phyloP scores from a whole-genome alignment of 1,139 yeast genomes.

The Lipomyces yarrowii region DNA sequence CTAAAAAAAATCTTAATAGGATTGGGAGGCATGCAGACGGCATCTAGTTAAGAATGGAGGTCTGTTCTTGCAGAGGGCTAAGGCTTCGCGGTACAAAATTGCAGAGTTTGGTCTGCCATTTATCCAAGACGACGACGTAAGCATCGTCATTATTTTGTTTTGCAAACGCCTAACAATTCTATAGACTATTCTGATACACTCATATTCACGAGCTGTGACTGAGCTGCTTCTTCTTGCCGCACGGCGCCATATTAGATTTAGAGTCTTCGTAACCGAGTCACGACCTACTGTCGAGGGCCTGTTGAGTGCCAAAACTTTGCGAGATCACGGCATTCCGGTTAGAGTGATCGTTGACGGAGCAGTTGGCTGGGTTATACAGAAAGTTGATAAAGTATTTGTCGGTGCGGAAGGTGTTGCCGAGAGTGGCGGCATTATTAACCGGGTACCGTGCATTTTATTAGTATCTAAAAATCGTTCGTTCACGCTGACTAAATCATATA shows the following conservation, averaged over 20 bases:
- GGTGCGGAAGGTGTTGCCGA: slow-evolving; percentile 99
- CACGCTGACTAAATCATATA: too few species aligned
- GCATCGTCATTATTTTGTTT: not conserved
- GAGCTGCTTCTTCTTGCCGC: slow-evolving; percentile 78
- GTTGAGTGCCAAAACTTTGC: slow-evolving; percentile 68
- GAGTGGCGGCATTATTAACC: slow-evolving; percentile 96
- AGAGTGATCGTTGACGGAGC: slow-evolving; percentile 90
- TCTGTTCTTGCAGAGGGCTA: slow-evolving; percentile 87
- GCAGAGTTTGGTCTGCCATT: slow-evolving; percentile 88
- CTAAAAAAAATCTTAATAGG: slow-evolving; percentile 41
- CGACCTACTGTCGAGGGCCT: slow-evolving; percentile 84
- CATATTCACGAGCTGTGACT: slow-evolving; percentile 87
- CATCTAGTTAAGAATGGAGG: slow-evolving; percentile 94
- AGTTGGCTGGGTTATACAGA: slow-evolving; percentile 89
- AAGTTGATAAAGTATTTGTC: slow-evolving; percentile 88
- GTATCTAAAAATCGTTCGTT: too few species aligned
- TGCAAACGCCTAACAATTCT: not conserved
- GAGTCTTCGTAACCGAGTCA: slow-evolving; percentile 91
- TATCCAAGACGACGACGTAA: slow-evolving; percentile 86
- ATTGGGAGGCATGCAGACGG: slow-evolving; percentile 92
- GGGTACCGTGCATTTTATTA: slow-evolving; percentile 18
- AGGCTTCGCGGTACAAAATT: slow-evolving; percentile 81
- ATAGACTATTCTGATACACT: slow-evolving; percentile 71
- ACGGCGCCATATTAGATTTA: slow-evolving; percentile 71
- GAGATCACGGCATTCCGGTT: slow-evolving; percentile 84